phyloP scores from a whole-genome alignment of 2,329 filamentous ascomycete genomes.

The Colletotrichum tofieldiae region DNA sequence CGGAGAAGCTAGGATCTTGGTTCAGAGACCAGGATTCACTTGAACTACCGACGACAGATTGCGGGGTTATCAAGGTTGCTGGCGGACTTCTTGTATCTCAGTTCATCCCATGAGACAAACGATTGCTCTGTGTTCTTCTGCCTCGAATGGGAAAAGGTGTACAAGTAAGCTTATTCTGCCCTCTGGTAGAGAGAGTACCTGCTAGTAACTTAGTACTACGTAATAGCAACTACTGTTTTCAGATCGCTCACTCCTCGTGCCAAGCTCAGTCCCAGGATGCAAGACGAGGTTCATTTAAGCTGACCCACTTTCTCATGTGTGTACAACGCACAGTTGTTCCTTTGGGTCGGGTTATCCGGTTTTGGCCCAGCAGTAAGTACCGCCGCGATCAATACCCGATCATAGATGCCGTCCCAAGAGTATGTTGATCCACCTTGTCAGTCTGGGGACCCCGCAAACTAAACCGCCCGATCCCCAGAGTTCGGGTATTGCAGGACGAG shows the following conservation, averaged over 20 bases:
- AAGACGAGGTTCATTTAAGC: background rate
- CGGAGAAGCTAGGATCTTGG: background rate
- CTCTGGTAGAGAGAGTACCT: too few relatives aligned
- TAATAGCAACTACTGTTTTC: background rate
- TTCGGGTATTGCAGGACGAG: slow-evolving; percentile 11
- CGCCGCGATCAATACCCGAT: slow-evolving; percentile 24
- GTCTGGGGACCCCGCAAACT: slow-evolving; percentile 35
- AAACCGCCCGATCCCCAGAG: slow-evolving; percentile 24
- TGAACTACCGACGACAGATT: background rate
- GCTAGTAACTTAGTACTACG: background rate
- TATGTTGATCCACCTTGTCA: slow-evolving; percentile 1
- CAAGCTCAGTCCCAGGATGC: too few relatives aligned
- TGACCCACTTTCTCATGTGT: background rate
- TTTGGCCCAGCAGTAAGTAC: background rate
- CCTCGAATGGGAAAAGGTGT: background rate
- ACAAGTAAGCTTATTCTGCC: background rate
- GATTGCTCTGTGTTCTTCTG: background rate
- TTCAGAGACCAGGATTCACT: background rate
- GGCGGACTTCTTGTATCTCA: background rate
- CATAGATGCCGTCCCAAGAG: slow-evolving; percentile 10
- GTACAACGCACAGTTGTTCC: too few relatives aligned
- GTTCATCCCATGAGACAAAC: slow-evolving; percentile 23
- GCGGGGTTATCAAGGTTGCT: slow-evolving; percentile 15
- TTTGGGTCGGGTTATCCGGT: slow-evolving; percentile 3
- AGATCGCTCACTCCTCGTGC: too few relatives aligned